phyloP scores from a whole-genome alignment of 1,284 basidiomycete genomes.

The Ustanciosporium gigantosporum region DNA sequence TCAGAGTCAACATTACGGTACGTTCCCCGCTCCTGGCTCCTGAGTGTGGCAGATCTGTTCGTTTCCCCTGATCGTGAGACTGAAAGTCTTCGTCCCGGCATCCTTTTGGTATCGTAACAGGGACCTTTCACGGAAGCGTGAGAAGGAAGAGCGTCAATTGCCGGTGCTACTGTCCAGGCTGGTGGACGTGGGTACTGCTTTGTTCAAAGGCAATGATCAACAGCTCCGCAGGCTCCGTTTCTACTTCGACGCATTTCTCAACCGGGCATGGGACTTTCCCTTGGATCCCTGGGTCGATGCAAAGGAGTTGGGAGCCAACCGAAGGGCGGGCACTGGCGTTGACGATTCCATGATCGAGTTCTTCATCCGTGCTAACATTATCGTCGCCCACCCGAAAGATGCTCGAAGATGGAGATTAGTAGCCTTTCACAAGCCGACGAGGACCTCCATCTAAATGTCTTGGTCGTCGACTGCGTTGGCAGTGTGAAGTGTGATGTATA shows the following conservation, averaged over 20 bases:
- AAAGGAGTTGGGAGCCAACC: neutral
- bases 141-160: conserved; percentile 9
- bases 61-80: too few relatives aligned
- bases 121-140: conserved; percentile 15
- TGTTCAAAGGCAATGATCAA: conserved; percentile 12
- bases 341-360: conserved; percentile 42
- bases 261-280: conserved; percentile 32
- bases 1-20: conserved; percentile 18
- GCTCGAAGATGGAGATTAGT: conserved; percentile 23
- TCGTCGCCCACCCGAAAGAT: conserved; percentile 28
- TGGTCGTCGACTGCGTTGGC: too few relatives aligned
- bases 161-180: conserved; percentile 16
- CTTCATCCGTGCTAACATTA: conserved; percentile 28
- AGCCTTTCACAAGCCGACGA: conserved; percentile 23
- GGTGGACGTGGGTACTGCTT: conserved; percentile 20
- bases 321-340: conserved; percentile 16
- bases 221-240: conserved; percentile 19
- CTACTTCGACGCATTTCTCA: conserved; percentile 36
- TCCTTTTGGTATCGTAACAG: conserved; percentile 4
- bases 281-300: conserved; percentile 25
- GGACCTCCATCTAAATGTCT: conserved; percentile 1
- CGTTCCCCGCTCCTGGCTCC: neutral
- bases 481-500: too few relatives aligned
- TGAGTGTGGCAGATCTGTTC: too few relatives aligned
- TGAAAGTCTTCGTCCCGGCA: too few relatives aligned